Conservation (phyloP, 805 yeast species). For the Komagataella pastoris region DNA sequence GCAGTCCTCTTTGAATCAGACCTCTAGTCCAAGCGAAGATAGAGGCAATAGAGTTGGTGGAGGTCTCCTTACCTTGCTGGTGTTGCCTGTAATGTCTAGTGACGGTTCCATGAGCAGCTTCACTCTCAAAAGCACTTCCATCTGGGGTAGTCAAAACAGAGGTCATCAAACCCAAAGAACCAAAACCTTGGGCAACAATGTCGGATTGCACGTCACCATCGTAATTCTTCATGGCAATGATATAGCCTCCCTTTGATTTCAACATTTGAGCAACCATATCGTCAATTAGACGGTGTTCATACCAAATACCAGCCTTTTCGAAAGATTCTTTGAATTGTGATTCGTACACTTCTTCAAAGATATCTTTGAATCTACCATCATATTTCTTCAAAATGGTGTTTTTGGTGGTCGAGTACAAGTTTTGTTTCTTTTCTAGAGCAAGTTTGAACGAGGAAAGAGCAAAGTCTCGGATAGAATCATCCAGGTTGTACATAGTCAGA, state of each 20-base stretch:
- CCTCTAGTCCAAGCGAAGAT: constrained; percentile 97
- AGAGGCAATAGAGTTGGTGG: constrained; percentile 94
- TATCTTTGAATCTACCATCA: constrained; percentile 93
- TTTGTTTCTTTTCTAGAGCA: constrained; percentile 68
- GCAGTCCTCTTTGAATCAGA: constrained; percentile 78
- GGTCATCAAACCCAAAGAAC: constrained; percentile 93
- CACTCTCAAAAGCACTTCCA: constrained; percentile 89
- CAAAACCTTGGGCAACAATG: constrained; percentile 96
- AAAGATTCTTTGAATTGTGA: constrained; percentile 54
- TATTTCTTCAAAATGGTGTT: constrained; percentile 89
- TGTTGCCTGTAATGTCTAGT: constrained; percentile 94
- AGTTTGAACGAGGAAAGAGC: constrained; percentile 88
- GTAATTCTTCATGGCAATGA: constrained; percentile 93
- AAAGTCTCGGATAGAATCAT: constrained; percentile 77
- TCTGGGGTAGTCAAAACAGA: constrained; percentile 95
- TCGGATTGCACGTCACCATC: constrained; percentile 97
- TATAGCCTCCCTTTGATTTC: constrained; percentile 88
- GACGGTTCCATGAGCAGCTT: constrained; percentile 99
- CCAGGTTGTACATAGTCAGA: constrained; percentile 91
- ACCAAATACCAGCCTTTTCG: constrained; percentile 80
- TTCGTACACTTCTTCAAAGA: constrained; percentile 73
- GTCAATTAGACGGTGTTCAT: constrained; percentile 91
- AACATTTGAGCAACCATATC: constrained; percentile 99
- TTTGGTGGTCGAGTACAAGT: constrained; percentile 80
- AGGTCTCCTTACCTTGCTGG: constrained; percentile 94